Conservation (phyloP, 768 basidiomycete genomes). For the Pleurotus cornucopiae region DNA sequence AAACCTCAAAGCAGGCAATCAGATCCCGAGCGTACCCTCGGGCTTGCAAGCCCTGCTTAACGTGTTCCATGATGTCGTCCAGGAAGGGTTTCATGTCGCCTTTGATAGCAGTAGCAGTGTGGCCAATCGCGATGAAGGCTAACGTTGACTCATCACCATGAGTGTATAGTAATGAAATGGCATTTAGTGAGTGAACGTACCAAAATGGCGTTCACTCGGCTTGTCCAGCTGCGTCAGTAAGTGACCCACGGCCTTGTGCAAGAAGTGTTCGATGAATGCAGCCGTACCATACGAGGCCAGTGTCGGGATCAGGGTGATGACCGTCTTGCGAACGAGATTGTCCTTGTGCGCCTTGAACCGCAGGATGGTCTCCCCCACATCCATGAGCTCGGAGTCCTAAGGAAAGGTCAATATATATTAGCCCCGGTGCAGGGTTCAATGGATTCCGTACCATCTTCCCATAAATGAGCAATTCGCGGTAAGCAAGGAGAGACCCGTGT, state of each 20-base stretch:
- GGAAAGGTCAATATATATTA: background rate
- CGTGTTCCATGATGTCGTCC: conserved; percentile 83
- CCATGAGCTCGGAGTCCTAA: conserved; percentile 67
- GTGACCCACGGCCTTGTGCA: conserved; percentile 93
- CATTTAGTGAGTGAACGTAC: conserved; percentile 33
- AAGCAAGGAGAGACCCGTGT: conserved; percentile 88
- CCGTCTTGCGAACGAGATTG: conserved; percentile 86
- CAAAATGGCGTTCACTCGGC: conserved; percentile 81
- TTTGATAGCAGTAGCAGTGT: conserved; percentile 86
- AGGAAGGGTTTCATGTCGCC: conserved; percentile 96
- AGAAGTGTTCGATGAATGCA: conserved; percentile 85
- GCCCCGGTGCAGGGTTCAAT: background rate
- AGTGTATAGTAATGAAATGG: background rate
- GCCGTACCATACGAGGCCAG: conserved; percentile 92
- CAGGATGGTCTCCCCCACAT: conserved; percentile 86
- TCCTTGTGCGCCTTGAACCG: conserved; percentile 87
- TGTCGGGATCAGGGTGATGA: conserved; percentile 92
- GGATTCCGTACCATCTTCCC: conserved; percentile 81
- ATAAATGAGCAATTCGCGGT: conserved; percentile 85
- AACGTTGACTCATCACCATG: background rate
- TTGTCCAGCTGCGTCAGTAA: conserved; percentile 86
- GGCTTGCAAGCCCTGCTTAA: conserved; percentile 84
- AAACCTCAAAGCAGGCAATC: background rate
- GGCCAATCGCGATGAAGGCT: conserved; percentile 97
- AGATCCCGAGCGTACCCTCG: conserved; percentile 56